Conservation (phyloP, 208 protist genomes). For the Trypanosomatidae sp. region DNA sequence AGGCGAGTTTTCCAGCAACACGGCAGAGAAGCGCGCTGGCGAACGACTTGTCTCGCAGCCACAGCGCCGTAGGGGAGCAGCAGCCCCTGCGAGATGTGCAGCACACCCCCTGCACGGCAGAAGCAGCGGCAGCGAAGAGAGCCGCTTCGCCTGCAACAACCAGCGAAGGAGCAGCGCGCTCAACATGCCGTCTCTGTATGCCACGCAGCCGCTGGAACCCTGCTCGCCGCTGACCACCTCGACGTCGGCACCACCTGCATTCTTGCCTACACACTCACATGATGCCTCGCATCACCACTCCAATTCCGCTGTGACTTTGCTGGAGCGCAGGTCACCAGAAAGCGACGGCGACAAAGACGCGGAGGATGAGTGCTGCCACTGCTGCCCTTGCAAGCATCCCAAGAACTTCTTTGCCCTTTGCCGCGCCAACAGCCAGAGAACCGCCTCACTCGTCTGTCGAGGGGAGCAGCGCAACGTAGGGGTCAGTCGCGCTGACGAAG, state of each 20-base stretch:
- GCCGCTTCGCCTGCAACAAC: conserved; percentile 27
- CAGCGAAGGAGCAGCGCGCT: conserved; percentile 11
- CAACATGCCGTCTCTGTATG: not conserved
- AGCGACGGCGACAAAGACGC: conserved; percentile 3
- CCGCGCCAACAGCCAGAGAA: conserved; percentile 4
- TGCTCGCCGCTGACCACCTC: not conserved
- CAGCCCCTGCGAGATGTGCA: conserved; percentile 1
- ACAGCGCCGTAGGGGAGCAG: conserved; percentile 5
- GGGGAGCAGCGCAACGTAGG: not conserved
- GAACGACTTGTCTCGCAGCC: conserved; percentile 13
- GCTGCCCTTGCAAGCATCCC: conserved; percentile 45
- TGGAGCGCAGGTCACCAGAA: not conserved
- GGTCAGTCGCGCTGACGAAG: not conserved
- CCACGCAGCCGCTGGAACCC: conserved; percentile 7
- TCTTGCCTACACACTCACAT: not conserved
- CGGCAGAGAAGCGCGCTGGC: conserved; percentile 12
- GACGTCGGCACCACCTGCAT: not conserved
- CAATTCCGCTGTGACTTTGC: not conserved
- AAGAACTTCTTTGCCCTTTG: conserved; percentile 41
- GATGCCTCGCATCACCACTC: not conserved
- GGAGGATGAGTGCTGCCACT: conserved; percentile 38
- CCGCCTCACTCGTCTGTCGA: not conserved
- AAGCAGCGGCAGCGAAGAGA: conserved; percentile 11
- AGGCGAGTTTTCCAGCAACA: not conserved
- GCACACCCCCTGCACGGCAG: not conserved